Percentiles rank a stretch among this genome's conserved stretches.
Conservation (phyloP, 441 rosid genomes). For the Melastoma candidum region DNA sequence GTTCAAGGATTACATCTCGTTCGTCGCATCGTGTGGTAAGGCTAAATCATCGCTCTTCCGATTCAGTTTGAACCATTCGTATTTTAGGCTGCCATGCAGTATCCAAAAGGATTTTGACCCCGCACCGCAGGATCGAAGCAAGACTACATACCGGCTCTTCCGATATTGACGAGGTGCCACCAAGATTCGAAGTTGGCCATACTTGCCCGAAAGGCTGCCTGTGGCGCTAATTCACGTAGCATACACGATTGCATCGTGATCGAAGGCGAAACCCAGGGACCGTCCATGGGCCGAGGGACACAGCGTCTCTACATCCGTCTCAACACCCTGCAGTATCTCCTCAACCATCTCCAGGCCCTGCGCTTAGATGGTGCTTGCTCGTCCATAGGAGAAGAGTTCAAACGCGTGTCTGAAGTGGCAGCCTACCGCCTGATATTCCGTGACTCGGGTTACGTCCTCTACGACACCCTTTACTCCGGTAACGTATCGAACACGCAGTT, state of each 20-base stretch:
- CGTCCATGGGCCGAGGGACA: slow-evolving; percentile 79
- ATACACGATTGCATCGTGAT: slow-evolving; percentile 9
- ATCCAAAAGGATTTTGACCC: neutral
- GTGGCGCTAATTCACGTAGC: slow-evolving; percentile 27
- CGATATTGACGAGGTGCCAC: slow-evolving; percentile 81
- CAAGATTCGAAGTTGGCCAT: slow-evolving; percentile 53
- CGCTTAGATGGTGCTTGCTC: slow-evolving; percentile 47
- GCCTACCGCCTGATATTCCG: slow-evolving; percentile 77
- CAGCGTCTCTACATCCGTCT: slow-evolving; percentile 80
- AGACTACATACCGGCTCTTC: slow-evolving; percentile 65
- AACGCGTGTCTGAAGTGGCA: slow-evolving; percentile 78
- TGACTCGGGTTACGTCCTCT: slow-evolving; percentile 60
- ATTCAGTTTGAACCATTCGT: neutral
- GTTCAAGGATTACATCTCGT: slow-evolving; percentile 58
- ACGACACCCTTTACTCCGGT: slow-evolving; percentile 58
- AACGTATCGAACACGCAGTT: slow-evolving; percentile 52
- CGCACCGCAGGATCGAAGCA: slow-evolving; percentile 52
- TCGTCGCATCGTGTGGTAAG: slow-evolving; percentile 76
- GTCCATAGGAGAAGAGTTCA: slow-evolving; percentile 60
- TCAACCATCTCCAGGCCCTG: slow-evolving; percentile 53
- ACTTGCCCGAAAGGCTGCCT: slow-evolving; percentile 68
- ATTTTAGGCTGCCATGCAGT: neutral
- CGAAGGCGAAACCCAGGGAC: slow-evolving; percentile 58
- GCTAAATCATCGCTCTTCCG: neutral
- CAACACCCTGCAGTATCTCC: slow-evolving; percentile 68